These are phyloP conservation scores for Dillenia suffruticosa DNA, from an alignment of 164 flowering plant species.

Conservation along the genomic window DNA sequence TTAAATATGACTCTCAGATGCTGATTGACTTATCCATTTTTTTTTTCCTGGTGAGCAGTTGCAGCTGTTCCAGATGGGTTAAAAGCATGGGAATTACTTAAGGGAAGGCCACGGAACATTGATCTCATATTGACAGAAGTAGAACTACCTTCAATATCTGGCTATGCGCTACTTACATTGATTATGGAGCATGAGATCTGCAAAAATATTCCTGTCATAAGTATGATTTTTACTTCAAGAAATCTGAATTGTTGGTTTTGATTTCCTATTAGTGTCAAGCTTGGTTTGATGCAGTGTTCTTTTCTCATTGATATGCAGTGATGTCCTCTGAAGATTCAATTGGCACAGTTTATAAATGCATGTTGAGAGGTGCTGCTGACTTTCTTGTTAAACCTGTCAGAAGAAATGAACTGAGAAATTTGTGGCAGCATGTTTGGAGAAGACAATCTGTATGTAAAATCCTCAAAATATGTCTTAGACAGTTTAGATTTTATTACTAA, in stretches of 20 bases:
- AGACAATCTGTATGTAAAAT: constrained; percentile 63
- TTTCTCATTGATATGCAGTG: constrained; percentile 50
- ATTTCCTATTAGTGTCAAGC: not conserved
- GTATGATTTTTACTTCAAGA: constrained; percentile 34
- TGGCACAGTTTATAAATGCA: constrained; percentile 76
- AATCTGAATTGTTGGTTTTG: not conserved
- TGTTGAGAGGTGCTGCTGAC: constrained; percentile 94
- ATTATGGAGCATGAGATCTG: constrained; percentile 78
- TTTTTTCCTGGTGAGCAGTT: constrained; percentile 41
- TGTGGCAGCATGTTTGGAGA: constrained; percentile 99
- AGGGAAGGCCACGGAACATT: constrained; percentile 52
- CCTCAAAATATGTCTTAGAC: not conserved
- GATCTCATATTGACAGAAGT: constrained; percentile 90
- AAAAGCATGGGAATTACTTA: constrained; percentile 89
- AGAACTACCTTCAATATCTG: constrained; percentile 82
- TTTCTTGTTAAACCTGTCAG: constrained; percentile 92
- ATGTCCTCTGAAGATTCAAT: constrained; percentile 88
- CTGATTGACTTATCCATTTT: no score
- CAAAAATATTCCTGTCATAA: constrained; percentile 93
- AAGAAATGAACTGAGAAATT: constrained; percentile 81
- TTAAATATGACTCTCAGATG: no score
- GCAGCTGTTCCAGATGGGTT: constrained; percentile 81
- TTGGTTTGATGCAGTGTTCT: constrained; percentile 3
- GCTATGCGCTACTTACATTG: constrained; percentile 74
- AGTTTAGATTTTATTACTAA: not conserved